Evolutionary conservation across 495 filamentous ascomycete species (phyloP), one percentile per base, ranked within the genome.

Genomic region (Sordaria brevicollis): DNA sequence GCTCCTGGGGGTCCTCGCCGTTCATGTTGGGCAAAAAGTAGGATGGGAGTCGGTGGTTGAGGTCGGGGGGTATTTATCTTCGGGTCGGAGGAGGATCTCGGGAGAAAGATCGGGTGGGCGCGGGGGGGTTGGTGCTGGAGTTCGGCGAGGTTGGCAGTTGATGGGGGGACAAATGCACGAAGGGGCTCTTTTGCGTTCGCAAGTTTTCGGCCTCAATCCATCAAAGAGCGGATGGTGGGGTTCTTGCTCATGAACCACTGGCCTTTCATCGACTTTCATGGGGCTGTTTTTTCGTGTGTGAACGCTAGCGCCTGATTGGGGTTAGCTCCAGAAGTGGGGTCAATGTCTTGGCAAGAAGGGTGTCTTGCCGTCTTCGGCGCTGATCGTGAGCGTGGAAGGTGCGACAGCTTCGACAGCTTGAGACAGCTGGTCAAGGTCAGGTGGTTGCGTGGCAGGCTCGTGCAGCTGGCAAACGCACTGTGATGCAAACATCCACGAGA

Each of bases 1-100:
- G 87, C 73, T 91, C 89, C 70, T 79, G 75, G 74, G 82, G 83
- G 77, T 85, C 83, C 81, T 85, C 83, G 77, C 82, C 83, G 82
- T 83, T 83, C 83, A 85, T 85, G 76, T 74, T 84, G 81, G 73
- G 70, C 75, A 71, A 69, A 75, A 70, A 69, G 77, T 62, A 74
- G 74, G 57, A 39, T 57, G 75, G 66, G 66, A 43, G 67, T 69
- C 65, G 66, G 68, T 70, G 69, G 66, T 62, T 74, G 73, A 34
- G 67, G 49, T 62, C 38, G 35, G 66, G 21, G 66, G 35, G 66
- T 62, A 31, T 62, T 62, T 62, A 62, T 31, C 49, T 62, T 62
- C 5, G 21, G 49, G 49, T 11, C 49, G 49, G 33, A 29, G 49
- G 49, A 31, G 49, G 49, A 62, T 10, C 35, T 36, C 35, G 35